phyloP scores from a whole-genome alignment of 306 rosid species.

The Arachis hypogaea region DNA sequence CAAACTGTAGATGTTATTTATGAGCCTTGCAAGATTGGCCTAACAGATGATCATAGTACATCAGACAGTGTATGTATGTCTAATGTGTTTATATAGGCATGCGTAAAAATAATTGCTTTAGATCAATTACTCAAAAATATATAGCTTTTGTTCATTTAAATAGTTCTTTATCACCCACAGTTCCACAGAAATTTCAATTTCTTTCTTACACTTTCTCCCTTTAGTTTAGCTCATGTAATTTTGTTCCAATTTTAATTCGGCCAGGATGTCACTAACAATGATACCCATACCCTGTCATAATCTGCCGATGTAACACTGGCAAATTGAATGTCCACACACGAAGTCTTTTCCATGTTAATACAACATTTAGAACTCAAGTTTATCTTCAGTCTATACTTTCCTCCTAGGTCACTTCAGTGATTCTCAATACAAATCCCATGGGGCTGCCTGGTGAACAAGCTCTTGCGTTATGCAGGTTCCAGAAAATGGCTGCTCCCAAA shows the following conservation, averaged over 20 bases:
- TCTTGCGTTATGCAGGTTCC: too few species aligned
- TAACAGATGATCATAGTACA: background rate
- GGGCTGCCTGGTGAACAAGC: too few species aligned
- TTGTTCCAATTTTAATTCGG: background rate
- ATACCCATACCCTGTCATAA: background rate
- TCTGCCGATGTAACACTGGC: background rate
- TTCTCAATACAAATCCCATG: constrained; percentile 8
- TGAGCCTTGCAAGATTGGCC: background rate
- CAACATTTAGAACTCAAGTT: background rate
- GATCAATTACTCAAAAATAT: background rate
- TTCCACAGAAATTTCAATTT: background rate
- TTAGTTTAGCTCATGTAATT: background rate
- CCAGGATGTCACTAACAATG: background rate
- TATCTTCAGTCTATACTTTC: background rate
- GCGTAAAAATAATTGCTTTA: background rate
- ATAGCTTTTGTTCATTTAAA: background rate
- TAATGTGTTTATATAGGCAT: background rate
- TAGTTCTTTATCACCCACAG: background rate
- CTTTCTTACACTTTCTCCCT: background rate
- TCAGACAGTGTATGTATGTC: background rate
- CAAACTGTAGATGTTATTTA: background rate
- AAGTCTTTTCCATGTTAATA: constrained; percentile 11
- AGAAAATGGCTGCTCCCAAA: constrained; percentile 9
- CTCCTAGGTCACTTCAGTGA: background rate
- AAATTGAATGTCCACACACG: background rate